Evolutionary conservation across 257 asterid species (phyloP), one percentile per base, ranked within the genome.

Genomic region (Ehretia macrophylla): DNA sequence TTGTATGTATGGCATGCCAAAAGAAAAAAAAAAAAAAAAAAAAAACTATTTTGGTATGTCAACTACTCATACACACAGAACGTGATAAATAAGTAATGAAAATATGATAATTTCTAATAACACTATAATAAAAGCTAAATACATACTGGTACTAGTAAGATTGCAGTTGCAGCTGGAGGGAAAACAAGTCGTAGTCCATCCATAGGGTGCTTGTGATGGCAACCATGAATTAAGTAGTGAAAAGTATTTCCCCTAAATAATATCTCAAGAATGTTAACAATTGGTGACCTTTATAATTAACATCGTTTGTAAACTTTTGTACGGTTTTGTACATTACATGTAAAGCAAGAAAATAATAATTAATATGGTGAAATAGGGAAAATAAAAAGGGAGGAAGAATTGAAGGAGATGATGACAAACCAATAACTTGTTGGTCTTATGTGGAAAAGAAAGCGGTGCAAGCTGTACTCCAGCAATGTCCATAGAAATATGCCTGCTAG

Each of bases 201-300:
- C 94, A 84, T 84, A 23, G 97, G 97, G 83, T 90, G 97, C 79
- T 90, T 90, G 59, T 86, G 97, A 74, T 90, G 95, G 68, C 95
- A 86, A 27, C 97, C 97, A 38, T 86, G 95, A 68, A 86, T 72
- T 56, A 90, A 82, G 73, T 86, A 90, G 70, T 90, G 95, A 59
- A 81, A 10, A 3, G 97, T 86, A 75, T 82, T 84, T 18, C 89
- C 83, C 95, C 97, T 87, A 83, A 56, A 40, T 3, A 32, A 56
- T 6, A 23, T 51, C 13, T 46, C 14, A 16, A 21, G 5, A 27
- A 11, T 17, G 27, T 21, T 18, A 57, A 5, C 16, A 55, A 1
- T n/a, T n/a, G n/a, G n/a, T n/a, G n/a, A n/a, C n/a, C n/a, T n/a
- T n/a, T n/a, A n/a, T n/a, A n/a, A n/a, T n/a, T n/a, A n/a, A n/a